Conservation (phyloP, 1,284 basidiomycete genomes). For the Vanrija sp. region DNA sequence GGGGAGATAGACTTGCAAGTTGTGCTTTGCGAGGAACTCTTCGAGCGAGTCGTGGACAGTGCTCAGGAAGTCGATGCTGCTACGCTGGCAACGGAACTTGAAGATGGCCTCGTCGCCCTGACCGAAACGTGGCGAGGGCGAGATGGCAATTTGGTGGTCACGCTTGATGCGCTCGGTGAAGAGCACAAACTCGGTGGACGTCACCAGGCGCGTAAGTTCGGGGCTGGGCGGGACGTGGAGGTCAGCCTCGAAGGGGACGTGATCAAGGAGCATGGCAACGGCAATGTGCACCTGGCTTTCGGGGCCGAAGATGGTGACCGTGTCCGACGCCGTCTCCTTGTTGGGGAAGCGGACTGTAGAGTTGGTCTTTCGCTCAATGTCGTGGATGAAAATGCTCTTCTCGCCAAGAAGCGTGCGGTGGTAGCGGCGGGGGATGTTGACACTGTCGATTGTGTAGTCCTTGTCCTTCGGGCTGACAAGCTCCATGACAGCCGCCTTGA, state of each 20-base stretch:
- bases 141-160: slow-evolving; percentile 85
- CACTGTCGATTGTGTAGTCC: slow-evolving; percentile 69
- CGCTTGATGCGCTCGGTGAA: slow-evolving; percentile 84
- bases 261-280: slow-evolving; percentile 90
- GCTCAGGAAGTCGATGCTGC: slow-evolving; percentile 86
- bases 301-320: slow-evolving; percentile 86
- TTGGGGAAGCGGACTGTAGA: slow-evolving; percentile 92
- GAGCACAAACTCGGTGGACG: slow-evolving; percentile 72
- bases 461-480: slow-evolving; percentile 88
- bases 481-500: slow-evolving; percentile 97
- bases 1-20: slow-evolving; percentile 53
- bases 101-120: slow-evolving; percentile 74
- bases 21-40: slow-evolving; percentile 80
- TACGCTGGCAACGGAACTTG: slow-evolving; percentile 91
- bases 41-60: slow-evolving; percentile 89
- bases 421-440: slow-evolving; percentile 88
- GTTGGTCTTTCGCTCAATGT: slow-evolving; percentile 95
- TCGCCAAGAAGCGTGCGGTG: slow-evolving; percentile 92
- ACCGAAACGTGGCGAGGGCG: slow-evolving; percentile 57
- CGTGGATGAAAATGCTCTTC: slow-evolving; percentile 93
- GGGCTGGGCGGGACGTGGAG: slow-evolving; percentile 80
- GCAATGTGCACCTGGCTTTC: slow-evolving; percentile 96
- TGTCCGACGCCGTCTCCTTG: slow-evolving; percentile 80
- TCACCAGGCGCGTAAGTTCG: slow-evolving; percentile 70
- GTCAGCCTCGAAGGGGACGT: slow-evolving; percentile 96